phyloP scores from a whole-genome alignment of 306 rosid genomes.

The Dalbergia oliveri region DNA sequence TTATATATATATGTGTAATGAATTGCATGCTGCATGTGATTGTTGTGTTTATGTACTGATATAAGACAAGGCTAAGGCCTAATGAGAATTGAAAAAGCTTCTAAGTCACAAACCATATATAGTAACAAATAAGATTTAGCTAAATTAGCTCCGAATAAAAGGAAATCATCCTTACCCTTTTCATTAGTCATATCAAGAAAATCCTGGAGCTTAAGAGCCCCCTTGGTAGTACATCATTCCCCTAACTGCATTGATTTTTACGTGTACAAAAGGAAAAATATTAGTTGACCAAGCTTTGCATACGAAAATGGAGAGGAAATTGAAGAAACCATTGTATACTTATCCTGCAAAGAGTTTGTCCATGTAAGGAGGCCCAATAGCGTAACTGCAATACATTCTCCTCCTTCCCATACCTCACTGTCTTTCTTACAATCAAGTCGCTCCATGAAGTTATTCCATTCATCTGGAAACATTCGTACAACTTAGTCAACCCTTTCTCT shows the following conservation, averaged over 20 bases:
- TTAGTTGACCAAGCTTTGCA: slow-evolving; percentile 36
- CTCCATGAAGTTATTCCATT: slow-evolving; percentile 99
- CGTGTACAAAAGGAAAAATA: slow-evolving; percentile 41
- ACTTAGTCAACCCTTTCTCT: slow-evolving; percentile 34
- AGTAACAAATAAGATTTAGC: too few species aligned
- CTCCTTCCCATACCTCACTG: slow-evolving; percentile 87
- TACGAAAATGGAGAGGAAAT: slow-evolving; percentile 3
- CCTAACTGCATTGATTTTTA: slow-evolving; percentile 70
- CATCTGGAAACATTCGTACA: slow-evolving; percentile 65
- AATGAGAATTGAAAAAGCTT: too few species aligned
- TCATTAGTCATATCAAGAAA: slow-evolving; percentile 99
- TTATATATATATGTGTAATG: too few species aligned
- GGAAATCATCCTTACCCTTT: slow-evolving; percentile 41
- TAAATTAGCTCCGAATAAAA: slow-evolving; percentile 30
- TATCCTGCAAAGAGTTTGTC: slow-evolving; percentile 95
- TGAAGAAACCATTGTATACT: slow-evolving; percentile 58
- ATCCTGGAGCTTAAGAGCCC: slow-evolving; percentile 98
- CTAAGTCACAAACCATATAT: too few species aligned
- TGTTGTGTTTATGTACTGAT: too few species aligned
- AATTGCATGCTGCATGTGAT: too few species aligned
- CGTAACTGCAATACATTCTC: slow-evolving; percentile 90
- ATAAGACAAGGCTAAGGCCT: too few species aligned
- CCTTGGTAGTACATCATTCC: slow-evolving; percentile 98
- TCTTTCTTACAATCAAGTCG: slow-evolving; percentile 84
- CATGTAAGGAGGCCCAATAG: slow-evolving; percentile 95